Evolutionary conservation across 2,329 filamentous ascomycete genomes (phyloP), one percentile per base, ranked within the genome.

Genomic region (Talaromyces sp.): DNA sequence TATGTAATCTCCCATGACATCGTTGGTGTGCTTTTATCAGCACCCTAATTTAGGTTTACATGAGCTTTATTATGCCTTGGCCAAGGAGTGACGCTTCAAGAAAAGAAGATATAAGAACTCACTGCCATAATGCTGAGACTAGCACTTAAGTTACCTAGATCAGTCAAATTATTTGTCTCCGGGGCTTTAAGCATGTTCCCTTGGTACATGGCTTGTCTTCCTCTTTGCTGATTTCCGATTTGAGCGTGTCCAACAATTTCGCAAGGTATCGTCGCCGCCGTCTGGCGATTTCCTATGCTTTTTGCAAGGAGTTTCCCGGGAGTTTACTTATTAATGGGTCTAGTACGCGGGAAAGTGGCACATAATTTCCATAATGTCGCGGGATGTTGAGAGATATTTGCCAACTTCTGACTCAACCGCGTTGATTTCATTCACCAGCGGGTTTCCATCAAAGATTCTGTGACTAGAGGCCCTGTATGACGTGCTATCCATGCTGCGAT

Each of bases 111-210:
- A 58, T 6, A 21, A 24, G n/a, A 21, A 41, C 61, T 32, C 54
- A 59, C 62, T 24, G 60, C 57, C 57, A 64, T 60, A 21, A 64
- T 64, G n/a, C 57, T 60, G 19, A 64, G 32, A 32, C 58, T 64
- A 19, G 62, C 58, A 24, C 57, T 62, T 11, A 59, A 38, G 24
- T 59, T 35, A 31, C 62, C 62, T 29, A 51, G 26, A 32, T 52
- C 51, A 0, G 54, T 56, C 24, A 64, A 29, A 26, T 57, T 58
- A n/a, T 46, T 58, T 9, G 60, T 56, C 17, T 64, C 62, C n/a
- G 60, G 62, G 19, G 61, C 59, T 14, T 54, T 54, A 1, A 62
- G 46, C 50, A 64, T 57, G 50, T 59, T 64, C 8, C 60, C 61
- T 46, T 61, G 60, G 27, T 61, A 11, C 62, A 63, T 11, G 60